Base-by-base conservation (phyloP, 2,329 filamentous ascomycete species). In the Dactylella cylindrospora region DNA sequence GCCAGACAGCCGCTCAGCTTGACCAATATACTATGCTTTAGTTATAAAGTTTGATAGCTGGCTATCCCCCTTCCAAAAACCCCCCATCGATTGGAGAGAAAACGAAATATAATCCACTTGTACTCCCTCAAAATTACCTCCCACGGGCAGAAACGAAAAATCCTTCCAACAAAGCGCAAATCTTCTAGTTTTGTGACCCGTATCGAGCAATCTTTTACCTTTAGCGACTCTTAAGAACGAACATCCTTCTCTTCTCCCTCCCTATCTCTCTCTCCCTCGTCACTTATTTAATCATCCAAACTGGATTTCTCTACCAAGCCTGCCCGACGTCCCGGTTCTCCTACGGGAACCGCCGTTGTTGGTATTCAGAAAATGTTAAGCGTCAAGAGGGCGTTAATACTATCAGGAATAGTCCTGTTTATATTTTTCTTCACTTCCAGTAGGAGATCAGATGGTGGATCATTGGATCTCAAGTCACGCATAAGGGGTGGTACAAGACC, bases 51-150 rank as follows among this genome's bases (percentile, higher is more conserved):
- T 15, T 25, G 49, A 62, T 62, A 62, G 57, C 57, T 54, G 57
- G 57, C 57, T 62, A 62, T 62, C 57, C 49, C 39, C 26, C 31
- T n/a, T n/a, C n/a, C n/a, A n/a, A n/a, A n/a, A n/a, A n/a, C n/a
- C n/a, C n/a, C n/a, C n/a, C n/a, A n/a, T n/a, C n/a, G n/a, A n/a
- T n/a, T n/a, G n/a, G n/a, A 20, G 17, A 32, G 8, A 13, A 5
- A 39, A 8, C 5, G 19, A 32, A 29, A 33, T 31, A 43, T 26
- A 29, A 22, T 46, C 45, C 12, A 17, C 36, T 55, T 35, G 26
- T 41, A 15, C 45, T 47, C 41, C 28, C 47, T 26, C 13, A 32
- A 19, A 41, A n/a, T n/a, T 35, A 26, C 26, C 28, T 13, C 31
- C 26, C 43, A 43, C 26, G 26, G n/a, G n/a, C n/a, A 39, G 12